Evolutionary conservation across 139 green algal species (phyloP).

Genomic region (Trebouxia sp.): DNA sequence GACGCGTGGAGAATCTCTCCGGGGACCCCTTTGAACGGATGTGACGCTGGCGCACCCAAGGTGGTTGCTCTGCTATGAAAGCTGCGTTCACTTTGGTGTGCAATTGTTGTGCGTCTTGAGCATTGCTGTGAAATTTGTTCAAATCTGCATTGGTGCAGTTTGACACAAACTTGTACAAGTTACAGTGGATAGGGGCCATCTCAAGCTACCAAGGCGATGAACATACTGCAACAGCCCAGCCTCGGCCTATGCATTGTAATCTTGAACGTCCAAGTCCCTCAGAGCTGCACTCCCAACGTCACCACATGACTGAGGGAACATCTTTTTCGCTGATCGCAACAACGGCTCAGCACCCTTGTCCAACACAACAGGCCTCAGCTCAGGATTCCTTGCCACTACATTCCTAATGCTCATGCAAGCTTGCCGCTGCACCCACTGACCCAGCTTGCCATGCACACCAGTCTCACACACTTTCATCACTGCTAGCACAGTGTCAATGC

Average conservation of each 20-base stretch:
- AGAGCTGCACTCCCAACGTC: constrained; percentile 84
- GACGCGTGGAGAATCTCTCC: too few species aligned
- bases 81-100: too few species aligned
- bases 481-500: constrained; percentile 44
- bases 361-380: constrained; percentile 66
- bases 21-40: too few species aligned
- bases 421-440: constrained; percentile 39
- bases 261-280: constrained; percentile 79
- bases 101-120: constrained; percentile 1
- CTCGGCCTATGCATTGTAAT: constrained; percentile 64
- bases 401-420: constrained; percentile 81
- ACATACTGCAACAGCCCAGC: background rate
- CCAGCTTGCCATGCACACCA: background rate
- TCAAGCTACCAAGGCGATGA: background rate
- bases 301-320: constrained; percentile 54
- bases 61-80: too few species aligned
- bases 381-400: constrained; percentile 70
- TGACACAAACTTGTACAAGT: too few species aligned
- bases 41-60: too few species aligned
- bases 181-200: too few species aligned
- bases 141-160: too few species aligned
- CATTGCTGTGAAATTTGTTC: too few species aligned
- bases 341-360: constrained; percentile 61
- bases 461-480: constrained; percentile 34
- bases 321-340: constrained; percentile 60